These are phyloP conservation scores for Penicillium coffeae DNA, from an alignment of 495 filamentous ascomycete species.

Conservation along the genomic window DNA sequence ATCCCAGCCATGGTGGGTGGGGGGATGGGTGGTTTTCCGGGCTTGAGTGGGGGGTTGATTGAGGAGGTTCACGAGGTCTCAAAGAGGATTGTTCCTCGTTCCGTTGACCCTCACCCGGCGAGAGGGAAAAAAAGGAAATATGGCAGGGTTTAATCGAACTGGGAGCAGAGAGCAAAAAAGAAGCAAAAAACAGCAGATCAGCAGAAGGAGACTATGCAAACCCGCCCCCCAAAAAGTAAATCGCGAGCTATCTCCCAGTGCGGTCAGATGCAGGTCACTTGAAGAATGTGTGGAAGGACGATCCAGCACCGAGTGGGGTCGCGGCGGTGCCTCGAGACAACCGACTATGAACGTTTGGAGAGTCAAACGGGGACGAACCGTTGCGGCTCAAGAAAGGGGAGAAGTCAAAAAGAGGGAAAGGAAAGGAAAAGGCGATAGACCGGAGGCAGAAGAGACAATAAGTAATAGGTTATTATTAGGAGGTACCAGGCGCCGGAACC, in stretches of 20 bases:
- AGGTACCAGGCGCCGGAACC: too few relatives aligned
- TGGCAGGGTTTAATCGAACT: background rate
- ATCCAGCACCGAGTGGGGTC: background rate
- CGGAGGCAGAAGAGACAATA: background rate
- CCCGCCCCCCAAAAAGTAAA: background rate
- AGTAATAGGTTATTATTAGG: too few relatives aligned
- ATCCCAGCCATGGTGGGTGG: slow-evolving; percentile 67
- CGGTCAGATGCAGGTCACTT: background rate
- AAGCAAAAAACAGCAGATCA: background rate
- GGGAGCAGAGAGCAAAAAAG: background rate
- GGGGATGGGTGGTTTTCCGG: background rate
- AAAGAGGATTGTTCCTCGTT: too few relatives aligned
- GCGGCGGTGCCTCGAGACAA: background rate
- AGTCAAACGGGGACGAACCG: background rate
- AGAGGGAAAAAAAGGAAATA: background rate
- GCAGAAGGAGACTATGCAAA: too few relatives aligned
- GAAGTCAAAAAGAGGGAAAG: background rate
- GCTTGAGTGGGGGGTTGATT: background rate
- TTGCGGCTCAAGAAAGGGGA: background rate
- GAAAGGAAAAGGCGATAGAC: background rate
- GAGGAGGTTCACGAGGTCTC: background rate
- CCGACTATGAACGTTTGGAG: background rate
- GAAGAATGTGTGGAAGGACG: background rate
- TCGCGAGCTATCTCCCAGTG: background rate
- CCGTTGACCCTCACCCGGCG: too few relatives aligned